phyloP scores from a whole-genome alignment of 78 protist species.

The Dictyostelium citrinum region DNA sequence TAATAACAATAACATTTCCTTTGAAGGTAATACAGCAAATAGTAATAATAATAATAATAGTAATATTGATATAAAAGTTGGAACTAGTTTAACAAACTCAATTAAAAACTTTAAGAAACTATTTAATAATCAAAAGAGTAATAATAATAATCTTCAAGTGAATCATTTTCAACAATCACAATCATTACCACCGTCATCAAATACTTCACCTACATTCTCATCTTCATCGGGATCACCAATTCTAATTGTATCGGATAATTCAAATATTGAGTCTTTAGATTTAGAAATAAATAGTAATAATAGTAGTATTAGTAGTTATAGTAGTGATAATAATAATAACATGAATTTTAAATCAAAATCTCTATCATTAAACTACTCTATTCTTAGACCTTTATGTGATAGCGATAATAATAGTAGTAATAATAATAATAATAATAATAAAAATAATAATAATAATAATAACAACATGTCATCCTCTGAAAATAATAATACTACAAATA shows the following conservation, averaged over 20 bases:
- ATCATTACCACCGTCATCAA: conserved; percentile 2
- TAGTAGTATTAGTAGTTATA: neutral
- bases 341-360: conserved; percentile 1
- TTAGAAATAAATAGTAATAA: neutral
- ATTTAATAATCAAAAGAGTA: neutral
- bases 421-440: neutral
- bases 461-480: neutral
- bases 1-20: neutral
- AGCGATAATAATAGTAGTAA: neutral
- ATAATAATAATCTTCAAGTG: neutral
- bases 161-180: neutral
- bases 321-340: neutral
- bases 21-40: neutral
- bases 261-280: neutral
- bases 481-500: neutral
- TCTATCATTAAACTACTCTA: neutral
- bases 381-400: neutral
- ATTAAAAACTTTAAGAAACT: neutral
- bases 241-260: neutral
- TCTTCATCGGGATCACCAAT: neutral
- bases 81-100: neutral
- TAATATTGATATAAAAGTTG: neutral
- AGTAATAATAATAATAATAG: too few species aligned
- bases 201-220: neutral
- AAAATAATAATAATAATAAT: neutral